Percentiles rank a stretch among this genome's conserved stretches.
Conservation (phyloP, 345 rosid species). For the Rhizophora mangle region DNA sequence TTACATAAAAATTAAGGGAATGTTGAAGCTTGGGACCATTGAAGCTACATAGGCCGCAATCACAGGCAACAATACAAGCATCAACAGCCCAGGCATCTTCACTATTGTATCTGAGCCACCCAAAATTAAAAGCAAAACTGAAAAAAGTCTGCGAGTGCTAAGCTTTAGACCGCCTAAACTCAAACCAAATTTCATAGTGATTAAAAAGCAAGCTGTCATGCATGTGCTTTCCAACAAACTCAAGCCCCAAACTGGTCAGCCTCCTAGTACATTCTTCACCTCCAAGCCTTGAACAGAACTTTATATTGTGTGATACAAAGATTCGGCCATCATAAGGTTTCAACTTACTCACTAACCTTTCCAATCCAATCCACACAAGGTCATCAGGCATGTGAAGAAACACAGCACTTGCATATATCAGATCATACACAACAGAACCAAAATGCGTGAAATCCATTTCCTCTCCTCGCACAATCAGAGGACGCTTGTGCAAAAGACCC, state of each 20-base stretch:
- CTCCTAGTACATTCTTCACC: constrained; percentile 69
- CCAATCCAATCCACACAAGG: constrained; percentile 92
- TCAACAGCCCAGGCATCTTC: neutral
- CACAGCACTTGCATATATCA: constrained; percentile 96
- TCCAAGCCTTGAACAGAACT: constrained; percentile 85
- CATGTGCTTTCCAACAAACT: constrained; percentile 67
- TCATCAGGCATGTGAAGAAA: constrained; percentile 96
- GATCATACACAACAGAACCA: constrained; percentile 62
- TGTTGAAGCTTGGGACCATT: neutral
- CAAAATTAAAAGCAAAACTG: neutral
- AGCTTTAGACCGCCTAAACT: constrained; percentile 55
- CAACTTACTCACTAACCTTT: constrained; percentile 60
- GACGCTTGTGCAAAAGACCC: constrained; percentile 84
- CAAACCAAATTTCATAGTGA: constrained; percentile 95
- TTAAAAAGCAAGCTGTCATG: constrained; percentile 91
- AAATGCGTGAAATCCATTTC: constrained; percentile 88
- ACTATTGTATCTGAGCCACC: neutral
- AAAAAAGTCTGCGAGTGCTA: constrained; percentile 16
- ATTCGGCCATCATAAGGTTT: constrained; percentile 73
- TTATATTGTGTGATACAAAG: constrained; percentile 88
- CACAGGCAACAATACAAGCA: neutral
- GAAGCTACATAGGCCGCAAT: neutral
- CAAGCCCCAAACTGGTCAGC: constrained; percentile 71
- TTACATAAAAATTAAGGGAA: neutral
- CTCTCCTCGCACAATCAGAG: constrained; percentile 74